phyloP scores from a whole-genome alignment of 345 rosid genomes.

The Hirschfeldia incana region DNA sequence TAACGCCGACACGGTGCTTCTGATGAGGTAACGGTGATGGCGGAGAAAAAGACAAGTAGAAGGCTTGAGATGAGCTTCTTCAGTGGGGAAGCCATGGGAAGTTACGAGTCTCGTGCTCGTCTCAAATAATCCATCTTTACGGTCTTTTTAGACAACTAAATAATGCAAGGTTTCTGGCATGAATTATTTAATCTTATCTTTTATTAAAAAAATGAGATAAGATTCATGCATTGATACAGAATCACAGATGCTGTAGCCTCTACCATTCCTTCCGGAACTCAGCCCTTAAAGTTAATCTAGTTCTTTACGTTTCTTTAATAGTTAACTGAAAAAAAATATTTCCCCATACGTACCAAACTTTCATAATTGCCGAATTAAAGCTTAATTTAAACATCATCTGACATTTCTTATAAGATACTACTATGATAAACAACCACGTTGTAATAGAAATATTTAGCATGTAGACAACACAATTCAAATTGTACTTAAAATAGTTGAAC shows the following conservation, averaged over 20 bases:
- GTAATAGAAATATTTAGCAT: not conserved
- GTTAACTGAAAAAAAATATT: not conserved
- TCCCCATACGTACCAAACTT: not conserved
- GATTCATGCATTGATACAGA: not conserved
- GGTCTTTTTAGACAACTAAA: not conserved
- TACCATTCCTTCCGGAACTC: not conserved
- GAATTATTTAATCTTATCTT: not conserved
- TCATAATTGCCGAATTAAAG: not conserved
- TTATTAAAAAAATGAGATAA: not conserved
- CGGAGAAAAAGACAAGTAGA: slow-evolving; percentile 12
- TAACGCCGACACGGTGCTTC: slow-evolving; percentile 4
- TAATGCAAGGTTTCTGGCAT: not conserved
- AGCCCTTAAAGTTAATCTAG: not conserved
- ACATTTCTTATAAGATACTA: not conserved
- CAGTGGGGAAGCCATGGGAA: slow-evolving; percentile 19
- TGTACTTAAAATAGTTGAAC: not conserved
- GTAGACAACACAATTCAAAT: not conserved
- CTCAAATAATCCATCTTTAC: not conserved
- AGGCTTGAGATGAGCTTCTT: slow-evolving; percentile 25
- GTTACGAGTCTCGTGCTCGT: not conserved
- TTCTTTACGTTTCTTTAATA: not conserved
- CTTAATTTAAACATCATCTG: not conserved
- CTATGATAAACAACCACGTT: not conserved
- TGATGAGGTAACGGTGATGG: slow-evolving; percentile 4
- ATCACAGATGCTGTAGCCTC: not conserved